These are phyloP conservation scores for Paxillus involutus DNA, from an alignment of 768 basidiomycete genomes.

Conservation along the genomic window DNA sequence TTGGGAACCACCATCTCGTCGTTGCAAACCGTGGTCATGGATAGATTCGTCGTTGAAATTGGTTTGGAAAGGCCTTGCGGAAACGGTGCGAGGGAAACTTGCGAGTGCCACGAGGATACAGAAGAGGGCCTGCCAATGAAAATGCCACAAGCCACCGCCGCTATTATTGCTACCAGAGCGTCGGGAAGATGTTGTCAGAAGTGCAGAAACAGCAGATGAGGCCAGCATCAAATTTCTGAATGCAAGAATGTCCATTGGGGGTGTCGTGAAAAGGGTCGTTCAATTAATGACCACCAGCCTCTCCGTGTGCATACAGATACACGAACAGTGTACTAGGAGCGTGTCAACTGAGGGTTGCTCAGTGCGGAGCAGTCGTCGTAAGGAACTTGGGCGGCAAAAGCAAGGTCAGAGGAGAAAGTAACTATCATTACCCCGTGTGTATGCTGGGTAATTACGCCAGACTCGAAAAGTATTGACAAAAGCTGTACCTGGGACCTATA, in stretches of 20 bases:
- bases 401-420: too few relatives aligned
- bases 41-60: not conserved
- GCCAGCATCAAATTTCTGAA: not conserved
- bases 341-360: too few relatives aligned
- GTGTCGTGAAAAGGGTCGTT: not conserved
- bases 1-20: not conserved
- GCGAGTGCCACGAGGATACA: conserved; percentile 5
- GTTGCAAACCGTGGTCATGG: not conserved
- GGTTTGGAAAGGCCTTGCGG: conserved; percentile 8
- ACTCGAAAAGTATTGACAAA: too few relatives aligned
- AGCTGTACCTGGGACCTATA: too few relatives aligned
- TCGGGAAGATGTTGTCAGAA: not conserved
- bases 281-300: not conserved
- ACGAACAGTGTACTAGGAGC: not conserved
- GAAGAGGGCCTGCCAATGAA: not conserved
- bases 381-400: not conserved
- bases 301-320: not conserved
- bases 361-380: too few relatives aligned
- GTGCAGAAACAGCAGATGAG: not conserved
- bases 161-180: conserved; percentile 9
- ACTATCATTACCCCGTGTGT: too few relatives aligned
- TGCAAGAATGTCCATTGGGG: not conserved
- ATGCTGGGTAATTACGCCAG: too few relatives aligned
- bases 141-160: conserved; percentile 2
- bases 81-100: not conserved